These are phyloP conservation scores for Fistulifera solaris DNA, from an alignment of 108 stramenopile species.

Conservation along the genomic window DNA sequence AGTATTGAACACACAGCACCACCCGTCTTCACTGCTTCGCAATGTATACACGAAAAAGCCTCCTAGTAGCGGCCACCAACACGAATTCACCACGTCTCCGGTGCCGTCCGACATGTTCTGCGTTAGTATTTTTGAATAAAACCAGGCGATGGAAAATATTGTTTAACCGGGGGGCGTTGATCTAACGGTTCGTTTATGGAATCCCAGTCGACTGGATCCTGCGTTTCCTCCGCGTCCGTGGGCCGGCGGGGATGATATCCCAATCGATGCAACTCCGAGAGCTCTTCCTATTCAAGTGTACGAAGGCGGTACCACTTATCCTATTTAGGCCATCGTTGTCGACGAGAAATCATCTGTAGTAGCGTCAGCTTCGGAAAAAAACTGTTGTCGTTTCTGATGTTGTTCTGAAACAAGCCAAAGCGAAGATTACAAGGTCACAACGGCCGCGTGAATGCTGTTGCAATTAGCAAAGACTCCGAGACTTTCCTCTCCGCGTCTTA, in stretches of 20 bases:
- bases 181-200: conserved; percentile 72
- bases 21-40: too few species aligned
- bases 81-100: too few species aligned
- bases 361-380: conserved; percentile 54
- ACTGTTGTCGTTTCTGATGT: conserved; percentile 63
- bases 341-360: conserved; percentile 31
- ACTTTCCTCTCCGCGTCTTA: conserved; percentile 59
- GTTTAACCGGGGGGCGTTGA: conserved; percentile 75
- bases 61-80: too few species aligned
- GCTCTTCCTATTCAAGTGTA: conserved; percentile 75
- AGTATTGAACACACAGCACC: too few species aligned
- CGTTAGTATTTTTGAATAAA: too few species aligned
- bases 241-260: conserved; percentile 5
- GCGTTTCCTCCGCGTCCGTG: conserved; percentile 17
- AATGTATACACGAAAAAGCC: too few species aligned
- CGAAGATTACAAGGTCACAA: conserved; percentile 49
- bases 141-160: conserved; percentile 65
- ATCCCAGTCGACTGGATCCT: conserved; percentile 71
- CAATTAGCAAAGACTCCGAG: conserved; percentile 31
- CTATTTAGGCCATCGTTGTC: conserved; percentile 35
- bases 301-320: conserved; percentile 54
- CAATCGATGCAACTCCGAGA: conserved; percentile 29
- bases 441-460: conserved; percentile 68
- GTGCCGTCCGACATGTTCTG: too few species aligned
- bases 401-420: conserved; percentile 41